These are phyloP conservation scores for Leptosphaerulina australis DNA, from an alignment of 2,329 filamentous ascomycete genomes.

Conservation along the genomic window DNA sequence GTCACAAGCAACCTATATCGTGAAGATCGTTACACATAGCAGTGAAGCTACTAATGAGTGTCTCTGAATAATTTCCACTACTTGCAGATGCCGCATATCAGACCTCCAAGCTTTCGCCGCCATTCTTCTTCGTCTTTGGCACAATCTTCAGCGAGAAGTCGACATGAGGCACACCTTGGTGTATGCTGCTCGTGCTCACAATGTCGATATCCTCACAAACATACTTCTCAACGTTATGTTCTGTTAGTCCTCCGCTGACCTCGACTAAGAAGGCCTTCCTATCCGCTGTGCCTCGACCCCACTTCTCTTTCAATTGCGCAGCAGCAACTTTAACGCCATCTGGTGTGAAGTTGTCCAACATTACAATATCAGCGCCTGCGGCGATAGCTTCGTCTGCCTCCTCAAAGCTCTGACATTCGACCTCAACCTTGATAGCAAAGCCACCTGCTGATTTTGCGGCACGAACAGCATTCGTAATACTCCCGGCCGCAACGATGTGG, in stretches of 20 bases:
- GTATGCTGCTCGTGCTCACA: conserved; percentile 93
- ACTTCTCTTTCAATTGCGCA: conserved; percentile 75
- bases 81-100: not conserved
- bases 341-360: conserved; percentile 94
- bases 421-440: conserved; percentile 93
- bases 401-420: conserved; percentile 86
- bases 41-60: too few relatives aligned
- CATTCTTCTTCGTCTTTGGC: conserved; percentile 47
- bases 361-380: conserved; percentile 92
- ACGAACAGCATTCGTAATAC: conserved; percentile 82
- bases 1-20: too few relatives aligned
- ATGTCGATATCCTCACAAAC: conserved; percentile 88
- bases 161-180: conserved; percentile 91
- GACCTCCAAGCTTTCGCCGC: conserved; percentile 22
- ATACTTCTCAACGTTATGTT: conserved; percentile 82
- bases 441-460: conserved; percentile 85
- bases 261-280: conserved; percentile 77
- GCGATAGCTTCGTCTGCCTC: conserved; percentile 91
- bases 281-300: conserved; percentile 67
- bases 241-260: conserved; percentile 86
- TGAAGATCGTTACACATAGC: too few relatives aligned
- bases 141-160: conserved; percentile 95
- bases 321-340: conserved; percentile 79
- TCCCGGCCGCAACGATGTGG: conserved; percentile 87
- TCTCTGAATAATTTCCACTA: not conserved